These are phyloP conservation scores for Ophiocytium majus DNA, from an alignment of 352 stramenopile species.

Conservation along the genomic window DNA sequence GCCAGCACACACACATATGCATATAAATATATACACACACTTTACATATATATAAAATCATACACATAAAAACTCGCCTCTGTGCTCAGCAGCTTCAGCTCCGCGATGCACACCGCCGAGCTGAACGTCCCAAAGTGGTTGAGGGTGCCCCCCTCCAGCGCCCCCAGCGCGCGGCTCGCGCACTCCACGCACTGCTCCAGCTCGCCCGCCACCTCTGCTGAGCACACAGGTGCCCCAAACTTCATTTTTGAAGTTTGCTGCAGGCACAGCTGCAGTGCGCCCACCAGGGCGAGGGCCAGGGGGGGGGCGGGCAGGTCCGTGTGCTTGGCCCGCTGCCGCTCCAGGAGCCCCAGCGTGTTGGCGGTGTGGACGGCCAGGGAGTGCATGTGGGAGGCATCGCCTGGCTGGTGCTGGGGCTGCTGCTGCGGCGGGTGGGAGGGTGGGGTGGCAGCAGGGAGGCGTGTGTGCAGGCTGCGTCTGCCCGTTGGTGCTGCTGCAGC, in stretches of 20 bases:
- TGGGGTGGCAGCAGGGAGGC: no score
- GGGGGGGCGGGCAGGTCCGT: no score
- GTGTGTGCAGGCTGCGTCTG: no score
- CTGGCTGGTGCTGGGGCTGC: neutral
- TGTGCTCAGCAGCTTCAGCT: neutral
- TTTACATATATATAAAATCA: neutral
- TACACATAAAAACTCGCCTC: neutral
- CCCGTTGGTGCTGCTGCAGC: no score
- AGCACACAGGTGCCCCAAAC: neutral
- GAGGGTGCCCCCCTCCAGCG: neutral
- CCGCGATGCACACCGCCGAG: neutral
- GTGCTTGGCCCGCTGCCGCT: neutral
- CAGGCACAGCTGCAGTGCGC: neutral
- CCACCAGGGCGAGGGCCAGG: neutral
- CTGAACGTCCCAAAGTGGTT: constrained; percentile 17
- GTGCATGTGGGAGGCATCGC: neutral
- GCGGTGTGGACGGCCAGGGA: neutral
- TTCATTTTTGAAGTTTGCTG: neutral
- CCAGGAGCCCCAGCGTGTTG: neutral
- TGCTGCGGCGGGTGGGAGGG: neutral
- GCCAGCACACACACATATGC: neutral
- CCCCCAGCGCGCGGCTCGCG: neutral
- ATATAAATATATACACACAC: neutral
- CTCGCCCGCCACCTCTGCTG: neutral
- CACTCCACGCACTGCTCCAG: neutral